Base-by-base conservation (phyloP, 768 basidiomycete species). In the Termitomyces sp. region DNA sequence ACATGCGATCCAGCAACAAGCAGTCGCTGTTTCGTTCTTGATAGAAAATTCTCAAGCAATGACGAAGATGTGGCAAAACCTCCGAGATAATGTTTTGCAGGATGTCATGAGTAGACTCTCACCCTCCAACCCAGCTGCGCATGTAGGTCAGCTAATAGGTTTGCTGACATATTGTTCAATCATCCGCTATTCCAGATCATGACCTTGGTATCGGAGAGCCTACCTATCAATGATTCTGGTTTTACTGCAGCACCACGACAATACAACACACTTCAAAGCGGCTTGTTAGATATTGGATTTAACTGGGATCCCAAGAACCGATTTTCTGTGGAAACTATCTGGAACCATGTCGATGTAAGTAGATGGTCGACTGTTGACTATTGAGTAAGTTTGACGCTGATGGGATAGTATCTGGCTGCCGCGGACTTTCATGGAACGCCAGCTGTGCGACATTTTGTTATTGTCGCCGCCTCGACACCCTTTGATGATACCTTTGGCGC, bases 11-110 rank as follows among this genome's bases (percentile, higher is more conserved):
- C 68, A 70, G 16, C 66, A 71, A 60, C 73, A 75, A 61, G 70
- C 73, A 18, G 66, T 76, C 32, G 73, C 71, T 38, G 71, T 76
- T n/a, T 73, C 83, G 53, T 64, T 84, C 60, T 72, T 86, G 59
- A 75, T 85, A 62, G 84, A 86, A 71, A 84, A 85, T 64, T 84
- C 84, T 0, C 71, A 72, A 36, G 67, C 69, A 1, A 79, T 83
- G 73, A 67, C 70, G 28, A 20, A 61, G 6, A 70, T 75, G 26
- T 85, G 84, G 84, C 64, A 74, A 62, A 74, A 80, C 68, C 77
- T 85, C 36, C 72, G 76, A 61, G 75, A 79, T 65, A 75, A 73
- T 26, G 79, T 78, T 66, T 72, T 84, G 23, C 71, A 67, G 20
- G 72, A 67, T 9, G 70, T 85, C 44, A 71, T 81, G 54, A 72